A percentile compares a stretch with the other conserved stretches of the same genome.
Conservation (phyloP, 352 stramenopile genomes). For the Pythium rishiriense region DNA sequence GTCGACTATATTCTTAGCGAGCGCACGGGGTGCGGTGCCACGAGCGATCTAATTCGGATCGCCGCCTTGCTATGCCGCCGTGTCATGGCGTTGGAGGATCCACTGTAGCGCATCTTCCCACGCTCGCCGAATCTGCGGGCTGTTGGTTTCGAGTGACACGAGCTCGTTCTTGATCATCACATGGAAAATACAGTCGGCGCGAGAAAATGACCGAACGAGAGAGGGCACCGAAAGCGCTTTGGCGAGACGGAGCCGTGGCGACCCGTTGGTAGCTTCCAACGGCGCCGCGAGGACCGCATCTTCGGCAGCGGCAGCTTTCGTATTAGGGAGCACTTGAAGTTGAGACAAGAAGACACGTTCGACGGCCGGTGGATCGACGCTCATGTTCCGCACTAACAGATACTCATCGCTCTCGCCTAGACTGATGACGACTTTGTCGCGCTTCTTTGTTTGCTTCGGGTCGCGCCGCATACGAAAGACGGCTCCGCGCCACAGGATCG, state of each 20-base stretch:
- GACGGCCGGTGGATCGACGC: constrained; percentile 23
- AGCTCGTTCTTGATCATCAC: constrained; percentile 44
- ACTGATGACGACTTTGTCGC: constrained; percentile 36
- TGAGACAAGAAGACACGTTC: constrained; percentile 50
- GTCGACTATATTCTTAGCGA: constrained; percentile 19
- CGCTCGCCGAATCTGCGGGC: constrained; percentile 28
- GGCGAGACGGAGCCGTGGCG: constrained; percentile 8
- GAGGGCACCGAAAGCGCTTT: constrained; percentile 8
- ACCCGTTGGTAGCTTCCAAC: neutral
- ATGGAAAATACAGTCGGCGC: constrained; percentile 35
- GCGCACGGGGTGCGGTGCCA: too few relatives aligned
- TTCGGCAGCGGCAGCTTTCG: neutral
- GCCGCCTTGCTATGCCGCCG: neutral
- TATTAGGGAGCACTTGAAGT: constrained; percentile 32
- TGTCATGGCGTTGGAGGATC: constrained; percentile 25
- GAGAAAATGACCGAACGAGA: constrained; percentile 9
- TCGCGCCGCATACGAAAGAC: constrained; percentile 25
- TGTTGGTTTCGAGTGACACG: constrained; percentile 37
- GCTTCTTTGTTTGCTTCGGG: constrained; percentile 31
- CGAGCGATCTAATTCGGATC: neutral
- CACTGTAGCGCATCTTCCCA: constrained; percentile 50
- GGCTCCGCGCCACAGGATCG: constrained; percentile 13
- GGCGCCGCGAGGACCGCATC: neutral
- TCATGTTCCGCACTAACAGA: constrained; percentile 41
- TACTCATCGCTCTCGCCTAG: constrained; percentile 40